Percentiles rank a stretch among this genome's conserved stretches.
These are phyloP conservation scores for Hanseniaspora osmophila DNA, from an alignment of 805 yeast species.

Conservation along the genomic window DNA sequence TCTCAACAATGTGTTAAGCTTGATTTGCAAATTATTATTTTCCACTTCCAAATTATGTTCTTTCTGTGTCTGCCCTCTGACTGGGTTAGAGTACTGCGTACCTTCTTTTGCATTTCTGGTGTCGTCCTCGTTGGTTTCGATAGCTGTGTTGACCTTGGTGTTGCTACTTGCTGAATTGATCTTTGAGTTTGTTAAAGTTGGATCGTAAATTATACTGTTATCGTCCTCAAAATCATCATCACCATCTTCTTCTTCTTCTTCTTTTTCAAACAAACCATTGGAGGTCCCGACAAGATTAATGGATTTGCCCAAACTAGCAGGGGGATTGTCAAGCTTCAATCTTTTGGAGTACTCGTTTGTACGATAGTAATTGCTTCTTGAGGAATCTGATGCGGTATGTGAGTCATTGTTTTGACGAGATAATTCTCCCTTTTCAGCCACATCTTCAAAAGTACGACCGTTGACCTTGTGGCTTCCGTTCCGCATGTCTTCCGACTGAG, in stretches of 20 bases:
- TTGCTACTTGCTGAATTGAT: neutral
- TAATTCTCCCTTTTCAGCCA: no score
- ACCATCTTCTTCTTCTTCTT: slow-evolving; percentile 7
- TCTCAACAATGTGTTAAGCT: slow-evolving; percentile 18
- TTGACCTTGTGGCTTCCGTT: neutral
- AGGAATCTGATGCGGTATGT: no score
- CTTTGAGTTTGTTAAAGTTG: neutral
- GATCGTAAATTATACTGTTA: neutral
- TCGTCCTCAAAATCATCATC: slow-evolving; percentile 3
- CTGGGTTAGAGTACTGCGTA: slow-evolving; percentile 15
- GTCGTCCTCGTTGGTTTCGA: neutral
- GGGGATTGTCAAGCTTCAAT: no score
- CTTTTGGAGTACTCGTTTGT: no score
- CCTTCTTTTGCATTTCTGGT: neutral
- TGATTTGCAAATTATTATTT: slow-evolving; percentile 17
- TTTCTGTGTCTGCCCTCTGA: slow-evolving; percentile 19
- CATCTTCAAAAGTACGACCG: no score
- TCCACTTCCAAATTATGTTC: slow-evolving; percentile 14
- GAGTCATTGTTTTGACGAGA: no score
- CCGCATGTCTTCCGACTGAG: neutral
- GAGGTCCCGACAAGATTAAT: no score
- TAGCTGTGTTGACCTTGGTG: neutral
- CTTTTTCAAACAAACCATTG: slow-evolving; percentile 10
- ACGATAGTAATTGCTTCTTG: no score
- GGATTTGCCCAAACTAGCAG: no score